Conservation (phyloP, 257 asterid genomes). For the Solanum bukasovii region DNA sequence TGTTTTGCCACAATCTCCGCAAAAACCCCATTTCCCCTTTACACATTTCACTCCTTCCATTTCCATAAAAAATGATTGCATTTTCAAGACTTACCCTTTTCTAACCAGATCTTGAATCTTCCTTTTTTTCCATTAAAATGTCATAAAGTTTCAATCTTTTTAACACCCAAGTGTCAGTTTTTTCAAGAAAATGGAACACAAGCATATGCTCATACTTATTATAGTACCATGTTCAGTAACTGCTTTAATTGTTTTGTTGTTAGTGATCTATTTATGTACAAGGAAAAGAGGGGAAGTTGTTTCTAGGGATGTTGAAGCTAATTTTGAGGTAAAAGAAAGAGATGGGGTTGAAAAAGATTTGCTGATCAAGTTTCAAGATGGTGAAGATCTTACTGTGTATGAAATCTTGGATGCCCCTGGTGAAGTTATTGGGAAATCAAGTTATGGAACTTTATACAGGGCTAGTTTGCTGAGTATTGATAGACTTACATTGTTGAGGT, state of each 20-base stretch:
- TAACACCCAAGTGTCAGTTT: neutral
- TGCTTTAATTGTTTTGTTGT: constrained; percentile 16
- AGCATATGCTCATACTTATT: constrained; percentile 32
- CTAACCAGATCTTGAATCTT: constrained; percentile 45
- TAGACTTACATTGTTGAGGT: constrained; percentile 54
- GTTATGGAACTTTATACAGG: constrained; percentile 69
- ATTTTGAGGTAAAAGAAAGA: constrained; percentile 31
- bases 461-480: constrained; percentile 53
- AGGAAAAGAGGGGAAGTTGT: constrained; percentile 20
- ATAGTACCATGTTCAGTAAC: constrained; percentile 26
- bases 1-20: neutral
- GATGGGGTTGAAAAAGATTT: constrained; percentile 37
- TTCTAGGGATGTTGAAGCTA: constrained; percentile 34
- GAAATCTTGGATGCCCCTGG: constrained; percentile 88
- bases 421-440: constrained; percentile 79
- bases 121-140: neutral
- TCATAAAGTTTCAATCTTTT: constrained; percentile 32
- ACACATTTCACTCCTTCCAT: constrained; percentile 1
- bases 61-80: neutral
- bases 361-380: constrained; percentile 57
- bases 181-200: constrained; percentile 41
- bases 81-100: constrained; percentile 9
- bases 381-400: constrained; percentile 46
- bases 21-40: constrained; percentile 2
- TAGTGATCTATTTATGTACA: constrained; percentile 23